Percentiles rank a stretch among this genome's conserved stretches.
phyloP scores from a whole-genome alignment of 1,284 basidiomycete species.

The Ceratorhiza oryzae-sativae region DNA sequence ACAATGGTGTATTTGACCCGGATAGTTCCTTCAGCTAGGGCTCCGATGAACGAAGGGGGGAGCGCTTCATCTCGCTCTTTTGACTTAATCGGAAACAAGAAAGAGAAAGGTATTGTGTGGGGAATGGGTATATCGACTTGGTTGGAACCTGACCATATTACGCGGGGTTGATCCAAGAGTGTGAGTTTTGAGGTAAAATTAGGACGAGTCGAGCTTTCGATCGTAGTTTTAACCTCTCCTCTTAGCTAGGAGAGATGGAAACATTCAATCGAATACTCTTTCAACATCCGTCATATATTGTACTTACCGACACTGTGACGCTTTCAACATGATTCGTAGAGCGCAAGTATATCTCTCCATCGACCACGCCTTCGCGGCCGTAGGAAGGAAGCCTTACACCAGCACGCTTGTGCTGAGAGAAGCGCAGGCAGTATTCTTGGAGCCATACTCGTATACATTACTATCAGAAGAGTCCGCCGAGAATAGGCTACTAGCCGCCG shows the following conservation, averaged over 20 bases:
- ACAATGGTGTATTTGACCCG: slow-evolving; percentile 15
- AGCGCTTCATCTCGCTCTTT: not conserved
- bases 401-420: slow-evolving; percentile 1
- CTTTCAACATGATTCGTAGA: slow-evolving; percentile 13
- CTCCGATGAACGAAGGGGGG: slow-evolving; percentile 17
- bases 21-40: not conserved
- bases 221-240: slow-evolving; percentile 24
- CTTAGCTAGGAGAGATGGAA: not conserved
- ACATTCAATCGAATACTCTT: not conserved
- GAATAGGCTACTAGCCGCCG: slow-evolving; percentile 28
- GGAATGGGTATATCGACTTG: not conserved
- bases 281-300: too few species aligned
- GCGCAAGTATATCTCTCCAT: slow-evolving; percentile 16
- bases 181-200: slow-evolving; percentile 2
- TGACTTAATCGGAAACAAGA: not conserved
- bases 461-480: not conserved
- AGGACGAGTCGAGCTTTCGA: slow-evolving; percentile 23
- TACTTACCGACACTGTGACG: slow-evolving; percentile 20
- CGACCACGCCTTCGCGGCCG: slow-evolving; percentile 6
- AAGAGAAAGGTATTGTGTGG: slow-evolving; percentile 7
- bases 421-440: slow-evolving; percentile 15
- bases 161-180: not conserved
- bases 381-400: slow-evolving; percentile 28
- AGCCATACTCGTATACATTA: slow-evolving; percentile 7
- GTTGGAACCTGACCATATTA: not conserved